A percentile compares a stretch with the other conserved stretches of the same genome.
Conservation (phyloP, 768 basidiomycete species). For the Pulveroboletus sp. region DNA sequence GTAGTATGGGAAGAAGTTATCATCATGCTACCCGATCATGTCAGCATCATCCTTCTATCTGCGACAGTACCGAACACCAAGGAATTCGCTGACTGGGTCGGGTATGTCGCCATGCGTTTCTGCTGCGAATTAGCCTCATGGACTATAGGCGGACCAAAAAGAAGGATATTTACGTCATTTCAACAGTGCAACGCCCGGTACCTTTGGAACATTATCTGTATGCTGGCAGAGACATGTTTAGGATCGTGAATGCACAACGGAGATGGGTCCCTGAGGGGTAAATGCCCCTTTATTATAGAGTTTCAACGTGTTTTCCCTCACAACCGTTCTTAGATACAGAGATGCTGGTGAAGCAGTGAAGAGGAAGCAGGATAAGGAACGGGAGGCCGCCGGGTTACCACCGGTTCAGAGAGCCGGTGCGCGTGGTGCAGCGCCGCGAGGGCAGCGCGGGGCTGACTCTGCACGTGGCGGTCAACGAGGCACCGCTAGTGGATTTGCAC, state of each 20-base stretch:
- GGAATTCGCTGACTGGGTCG: constrained; percentile 99
- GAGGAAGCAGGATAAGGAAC: constrained; percentile 96
- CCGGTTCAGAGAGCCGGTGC: constrained; percentile 84
- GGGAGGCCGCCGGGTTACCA: constrained; percentile 88
- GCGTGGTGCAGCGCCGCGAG: constrained; percentile 56
- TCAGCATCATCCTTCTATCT: constrained; percentile 94
- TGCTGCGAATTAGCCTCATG: constrained; percentile 6
- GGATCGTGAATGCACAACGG: constrained; percentile 83
- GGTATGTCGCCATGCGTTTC: constrained; percentile 49
- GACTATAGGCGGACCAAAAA: constrained; percentile 86
- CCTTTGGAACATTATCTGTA: constrained; percentile 96
- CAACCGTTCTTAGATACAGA: constrained; percentile 59
- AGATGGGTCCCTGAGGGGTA: constrained; percentile 73
- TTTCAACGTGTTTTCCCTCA: background rate
- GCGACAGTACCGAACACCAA: constrained; percentile 98
- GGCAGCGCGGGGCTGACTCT: constrained; percentile 41
- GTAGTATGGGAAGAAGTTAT: constrained; percentile 99
- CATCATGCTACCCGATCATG: constrained; percentile 98
- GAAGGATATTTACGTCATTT: constrained; percentile 99
- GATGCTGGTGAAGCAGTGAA: constrained; percentile 83
- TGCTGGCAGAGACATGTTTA: constrained; percentile 88
- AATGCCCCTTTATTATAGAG: background rate
- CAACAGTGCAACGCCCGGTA: constrained; percentile 91
- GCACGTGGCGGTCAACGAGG: constrained; percentile 55
- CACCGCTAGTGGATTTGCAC: constrained; percentile 36